These are phyloP conservation scores for Russula dissimulans DNA, from an alignment of 768 basidiomycete species.

Conservation along the genomic window DNA sequence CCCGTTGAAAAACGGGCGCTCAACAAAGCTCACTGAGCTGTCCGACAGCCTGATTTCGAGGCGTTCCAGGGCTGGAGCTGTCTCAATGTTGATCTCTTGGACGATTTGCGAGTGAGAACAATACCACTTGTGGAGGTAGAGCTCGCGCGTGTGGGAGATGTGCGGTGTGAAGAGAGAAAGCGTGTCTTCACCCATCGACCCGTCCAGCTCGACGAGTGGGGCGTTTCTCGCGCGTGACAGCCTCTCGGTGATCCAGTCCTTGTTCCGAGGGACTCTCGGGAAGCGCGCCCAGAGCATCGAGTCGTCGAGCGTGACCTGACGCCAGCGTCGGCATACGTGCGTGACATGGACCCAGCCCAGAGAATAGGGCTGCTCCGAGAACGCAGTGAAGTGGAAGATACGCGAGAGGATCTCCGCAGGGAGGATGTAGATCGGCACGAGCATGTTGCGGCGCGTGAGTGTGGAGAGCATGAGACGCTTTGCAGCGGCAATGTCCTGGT, in stretches of 20 bases:
- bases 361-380: background rate
- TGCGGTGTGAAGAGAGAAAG: background rate
- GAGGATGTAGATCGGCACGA: background rate
- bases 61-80: constrained; percentile 2
- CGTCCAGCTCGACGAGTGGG: background rate
- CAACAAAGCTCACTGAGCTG: too few relatives aligned
- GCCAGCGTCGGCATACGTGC: constrained; percentile 16
- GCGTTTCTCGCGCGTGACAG: background rate
- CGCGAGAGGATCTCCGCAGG: constrained; percentile 12
- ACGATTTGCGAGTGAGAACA: background rate
- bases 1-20: background rate
- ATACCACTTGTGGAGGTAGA: background rate
- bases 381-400: constrained; percentile 1
- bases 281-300: too few relatives aligned
- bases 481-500: too few relatives aligned
- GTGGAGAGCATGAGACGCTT: too few relatives aligned
- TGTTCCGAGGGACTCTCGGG: too few relatives aligned
- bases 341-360: background rate
- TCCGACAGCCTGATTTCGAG: background rate
- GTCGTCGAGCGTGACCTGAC: constrained; percentile 7
- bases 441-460: background rate
- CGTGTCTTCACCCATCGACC: too few relatives aligned
- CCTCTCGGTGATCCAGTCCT: too few relatives aligned
- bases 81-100: background rate
- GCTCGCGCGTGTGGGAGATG: constrained; percentile 1